Evolutionary conservation across 2,329 filamentous ascomycete species (phyloP).

Genomic region (Sclerotinia sclerotiorum): DNA sequence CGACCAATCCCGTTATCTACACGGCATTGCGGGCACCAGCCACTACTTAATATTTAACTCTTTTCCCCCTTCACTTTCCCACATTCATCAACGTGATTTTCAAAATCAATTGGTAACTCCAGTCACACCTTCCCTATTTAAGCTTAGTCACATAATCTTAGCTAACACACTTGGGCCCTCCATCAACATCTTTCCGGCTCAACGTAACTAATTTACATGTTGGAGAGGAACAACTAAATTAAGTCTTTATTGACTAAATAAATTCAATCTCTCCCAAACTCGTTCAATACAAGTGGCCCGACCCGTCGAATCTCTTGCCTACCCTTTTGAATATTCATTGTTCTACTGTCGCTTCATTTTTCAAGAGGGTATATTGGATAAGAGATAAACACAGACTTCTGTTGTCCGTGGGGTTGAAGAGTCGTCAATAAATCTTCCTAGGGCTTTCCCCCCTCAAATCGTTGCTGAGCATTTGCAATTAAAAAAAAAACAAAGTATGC

Average conservation of each 20-base stretch:
- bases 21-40: not conserved
- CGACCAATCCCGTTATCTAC: not conserved
- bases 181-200: constrained; percentile 8
- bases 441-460: constrained; percentile 15
- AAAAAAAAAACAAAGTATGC: constrained; percentile 16
- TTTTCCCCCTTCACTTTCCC: constrained; percentile 4
- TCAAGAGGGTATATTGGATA: constrained; percentile 6
- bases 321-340: constrained; percentile 14
- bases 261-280: not conserved
- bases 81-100: constrained; percentile 11
- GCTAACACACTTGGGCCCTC: constrained; percentile 12
- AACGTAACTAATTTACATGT: constrained; percentile 9
- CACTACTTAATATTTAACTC: not conserved
- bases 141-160: not conserved
- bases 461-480: constrained; percentile 19
- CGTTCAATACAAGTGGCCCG: not conserved
- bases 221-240: constrained; percentile 1
- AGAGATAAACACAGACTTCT: constrained; percentile 20
- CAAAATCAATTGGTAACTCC: constrained; percentile 1
- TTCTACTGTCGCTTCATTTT: not conserved
- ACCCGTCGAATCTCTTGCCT: not conserved
- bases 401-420: constrained; percentile 18
- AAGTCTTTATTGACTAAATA: constrained; percentile 9
- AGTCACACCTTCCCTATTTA: constrained; percentile 2
- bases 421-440: constrained; percentile 21